Base-by-base conservation (phyloP, 768 basidiomycete genomes). In the Rhodotorula taiwanensis region DNA sequence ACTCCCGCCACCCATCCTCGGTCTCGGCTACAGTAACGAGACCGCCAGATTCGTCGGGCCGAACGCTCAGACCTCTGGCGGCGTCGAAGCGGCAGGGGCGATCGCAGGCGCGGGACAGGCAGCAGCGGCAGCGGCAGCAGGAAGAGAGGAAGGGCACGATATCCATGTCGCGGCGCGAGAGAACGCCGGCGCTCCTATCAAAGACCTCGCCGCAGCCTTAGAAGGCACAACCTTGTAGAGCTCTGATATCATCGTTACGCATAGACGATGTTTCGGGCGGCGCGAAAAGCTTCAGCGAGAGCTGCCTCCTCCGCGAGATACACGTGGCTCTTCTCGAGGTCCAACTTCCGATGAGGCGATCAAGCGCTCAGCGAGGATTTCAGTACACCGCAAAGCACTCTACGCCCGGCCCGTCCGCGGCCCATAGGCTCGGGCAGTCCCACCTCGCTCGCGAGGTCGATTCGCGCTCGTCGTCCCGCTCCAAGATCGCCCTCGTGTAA, bases 141-240 rank as follows among this genome's bases (percentile, higher is more conserved):
- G 41, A n/a, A 9, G 36, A 57, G 34, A 48, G 41, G 44, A 45
- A 21, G 30, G 25, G 16, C 21, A 44, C 60, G 44, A 60, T 44
- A 60, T 60, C 39, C 18, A 31, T 8, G 52, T 55, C 18, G 52
- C 63, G 1, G 63, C 63, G 41, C 30, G 52, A 31, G 63, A 64
- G 53, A 42, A 55, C 42, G 52, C 63, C 11, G 45, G 41, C 1
- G 57, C 57, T 18, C 63, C 63, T 9, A 18, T 64, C 48, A 59
- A 59, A 42, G 63, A 64, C 25, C 53, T 64, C 28, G 57, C 57
- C 14, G 58, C 57, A 8, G 42, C 47, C 43, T 41, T 64, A 15
- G 63, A 54, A 42, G 53, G 53, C 9, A 55, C 63, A 25, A 55
- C 63, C 2, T 33, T 64, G 23, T 64, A 43, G 42, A 43, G 16